Conservation (phyloP, 2,329 filamentous ascomycete genomes). For the Celoporthe dispersa region DNA sequence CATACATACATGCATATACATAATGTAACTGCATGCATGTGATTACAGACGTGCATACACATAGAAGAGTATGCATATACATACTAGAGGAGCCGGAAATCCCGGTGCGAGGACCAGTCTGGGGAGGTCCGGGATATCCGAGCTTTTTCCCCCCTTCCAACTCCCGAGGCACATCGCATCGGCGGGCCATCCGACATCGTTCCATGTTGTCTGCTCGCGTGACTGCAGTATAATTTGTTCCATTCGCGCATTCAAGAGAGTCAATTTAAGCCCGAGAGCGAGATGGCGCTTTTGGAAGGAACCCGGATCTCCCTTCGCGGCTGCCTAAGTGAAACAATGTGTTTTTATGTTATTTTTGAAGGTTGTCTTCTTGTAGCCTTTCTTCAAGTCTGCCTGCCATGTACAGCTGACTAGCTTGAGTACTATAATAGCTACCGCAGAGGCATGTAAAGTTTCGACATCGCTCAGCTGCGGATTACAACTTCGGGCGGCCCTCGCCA, state of each 20-base stretch:
- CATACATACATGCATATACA: not conserved
- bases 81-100: not conserved
- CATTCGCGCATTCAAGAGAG: not conserved
- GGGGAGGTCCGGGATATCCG: not conserved
- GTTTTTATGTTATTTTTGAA: too few species aligned
- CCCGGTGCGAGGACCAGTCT: not conserved
- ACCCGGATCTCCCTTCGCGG: not conserved
- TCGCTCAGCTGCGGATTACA: too few species aligned
- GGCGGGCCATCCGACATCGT: not conserved
- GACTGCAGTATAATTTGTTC: not conserved
- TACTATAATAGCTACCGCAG: too few species aligned
- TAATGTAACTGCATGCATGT: not conserved
- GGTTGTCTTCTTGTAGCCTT: too few species aligned
- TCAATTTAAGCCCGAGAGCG: not conserved
- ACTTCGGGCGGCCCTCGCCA: too few species aligned
- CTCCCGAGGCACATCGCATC: not conserved
- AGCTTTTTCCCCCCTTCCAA: not conserved
- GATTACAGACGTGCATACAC: not conserved
- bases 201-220: not conserved
- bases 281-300: not conserved
- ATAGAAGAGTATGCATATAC: not conserved
- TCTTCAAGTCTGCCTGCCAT: too few species aligned
- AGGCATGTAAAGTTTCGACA: too few species aligned
- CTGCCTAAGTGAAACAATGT: too few species aligned
- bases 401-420: too few species aligned